Base-by-base conservation (phyloP, 2,329 filamentous ascomycete genomes). In the Fusarium transvaalense region DNA sequence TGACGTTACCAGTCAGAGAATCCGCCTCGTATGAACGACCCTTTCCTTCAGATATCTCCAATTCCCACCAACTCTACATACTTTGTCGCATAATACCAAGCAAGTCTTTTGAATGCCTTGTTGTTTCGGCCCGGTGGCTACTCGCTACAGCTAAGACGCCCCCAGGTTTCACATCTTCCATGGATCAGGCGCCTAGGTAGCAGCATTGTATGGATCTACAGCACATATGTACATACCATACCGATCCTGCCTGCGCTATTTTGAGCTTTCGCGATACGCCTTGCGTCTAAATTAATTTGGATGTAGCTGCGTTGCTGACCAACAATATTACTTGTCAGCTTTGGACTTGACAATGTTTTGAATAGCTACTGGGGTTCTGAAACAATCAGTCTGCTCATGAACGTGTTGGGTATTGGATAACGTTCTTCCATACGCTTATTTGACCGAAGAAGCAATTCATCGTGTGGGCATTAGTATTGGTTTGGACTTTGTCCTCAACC, bases 161-260 rank as follows among this genome's bases (percentile, higher is more conserved):
- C 57, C 57, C 56, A 10, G 50, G 68, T 71, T 71, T 71, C 70
- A 73, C 56, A 56, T 60, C 47, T 42, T 65, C 48, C 70, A 71
- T 69, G 64, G 57, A 62, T 71, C 45, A 68, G 60, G 61, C 67
- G 61, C 64, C 64, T 32, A 51, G 37, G 32, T 21, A 46, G 17
- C 38, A 42, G 39, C 31, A 38, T 53, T 34, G n/a, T n/a, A 61
- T 23, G 31, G 38, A 58, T 48, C 48, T 55, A 29, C 31, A 13
- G 31, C 31, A 34, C 31, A 17, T 37, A 56, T n/a, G n/a, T n/a
- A n/a, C n/a, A n/a, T n/a, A n/a, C n/a, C 47, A 66, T 29, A 29
- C 29, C 10, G 54, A 45, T 70, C 37, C 38, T 54, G 21, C 41
- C 19, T 47, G 29, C 56, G 41, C 64, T 65, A 68, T 68, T 69